Evolutionary conservation across 176 grass and related monocot genomes (phyloP).

Genomic region (Oryza officinalis): DNA sequence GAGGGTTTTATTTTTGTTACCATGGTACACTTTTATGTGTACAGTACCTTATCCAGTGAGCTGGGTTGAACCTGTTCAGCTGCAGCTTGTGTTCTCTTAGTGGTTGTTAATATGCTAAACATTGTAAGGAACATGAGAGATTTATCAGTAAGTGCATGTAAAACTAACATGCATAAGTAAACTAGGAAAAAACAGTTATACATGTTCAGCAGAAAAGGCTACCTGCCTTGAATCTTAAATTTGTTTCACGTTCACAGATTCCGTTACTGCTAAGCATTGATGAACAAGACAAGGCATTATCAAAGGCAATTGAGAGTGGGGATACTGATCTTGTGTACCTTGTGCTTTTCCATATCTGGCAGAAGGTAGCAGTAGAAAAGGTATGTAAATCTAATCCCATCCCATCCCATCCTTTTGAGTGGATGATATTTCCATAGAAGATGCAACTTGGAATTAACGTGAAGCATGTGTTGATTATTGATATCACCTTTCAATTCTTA

Average conservation of each 20-base stretch:
- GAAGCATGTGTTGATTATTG: slow-evolving; percentile 17
- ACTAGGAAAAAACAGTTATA: neutral
- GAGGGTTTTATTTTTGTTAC: neutral
- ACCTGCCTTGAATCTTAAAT: slow-evolving; percentile 22
- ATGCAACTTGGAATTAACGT: slow-evolving; percentile 1
- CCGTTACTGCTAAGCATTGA: slow-evolving; percentile 92
- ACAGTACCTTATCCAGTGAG: neutral
- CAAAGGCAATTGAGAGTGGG: slow-evolving; percentile 88
- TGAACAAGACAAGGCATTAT: slow-evolving; percentile 88
- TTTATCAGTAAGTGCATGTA: slow-evolving; percentile 6
- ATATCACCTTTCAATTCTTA: slow-evolving; percentile 20
- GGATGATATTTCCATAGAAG: slow-evolving; percentile 9
- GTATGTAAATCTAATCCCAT: slow-evolving; percentile 28
- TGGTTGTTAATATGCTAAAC: slow-evolving; percentile 21
- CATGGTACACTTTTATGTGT: neutral
- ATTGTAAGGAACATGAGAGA: slow-evolving; percentile 15
- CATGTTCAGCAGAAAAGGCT: neutral
- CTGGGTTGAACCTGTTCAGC: neutral
- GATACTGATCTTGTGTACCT: slow-evolving; percentile 98
- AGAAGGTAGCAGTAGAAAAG: slow-evolving; percentile 79
- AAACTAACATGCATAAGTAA: slow-evolving; percentile 20
- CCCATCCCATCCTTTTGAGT: neutral
- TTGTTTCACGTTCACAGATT: slow-evolving; percentile 57
- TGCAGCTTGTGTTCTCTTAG: slow-evolving; percentile 12
- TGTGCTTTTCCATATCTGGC: slow-evolving; percentile 96